A percentile compares a stretch with the other conserved stretches of the same genome.
These are phyloP conservation scores for Xylaria bambusicola DNA, from an alignment of 495 filamentous ascomycete species.

Conservation along the genomic window DNA sequence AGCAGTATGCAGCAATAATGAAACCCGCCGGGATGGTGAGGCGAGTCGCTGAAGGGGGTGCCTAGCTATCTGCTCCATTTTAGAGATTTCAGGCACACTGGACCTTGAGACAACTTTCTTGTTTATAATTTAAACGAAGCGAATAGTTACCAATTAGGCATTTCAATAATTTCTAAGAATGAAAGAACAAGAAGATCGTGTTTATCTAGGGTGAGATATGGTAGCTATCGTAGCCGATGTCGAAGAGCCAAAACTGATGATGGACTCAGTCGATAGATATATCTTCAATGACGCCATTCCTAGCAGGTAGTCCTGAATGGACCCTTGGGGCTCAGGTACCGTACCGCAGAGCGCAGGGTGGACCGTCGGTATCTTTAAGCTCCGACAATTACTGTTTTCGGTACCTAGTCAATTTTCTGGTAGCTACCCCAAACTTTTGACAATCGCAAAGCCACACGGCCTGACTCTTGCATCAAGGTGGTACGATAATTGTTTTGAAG, in stretches of 20 bases:
- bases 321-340: neutral
- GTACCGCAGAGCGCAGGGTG: no score
- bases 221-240: no score
- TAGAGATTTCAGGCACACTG: neutral
- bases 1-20: conserved; percentile 67
- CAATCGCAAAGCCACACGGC: no score
- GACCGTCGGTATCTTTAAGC: conserved; percentile 1
- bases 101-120: no score
- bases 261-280: no score
- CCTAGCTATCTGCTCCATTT: conserved; percentile 22
- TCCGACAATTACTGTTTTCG: neutral
- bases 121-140: no score
- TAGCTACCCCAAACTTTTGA: conserved; percentile 1
- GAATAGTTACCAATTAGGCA: no score
- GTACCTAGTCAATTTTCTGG: neutral
- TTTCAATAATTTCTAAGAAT: neutral
- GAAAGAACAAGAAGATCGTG: no score
- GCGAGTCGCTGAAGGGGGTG: conserved; percentile 74
- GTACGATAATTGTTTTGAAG: no score
- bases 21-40: conserved; percentile 70
- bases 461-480: no score
- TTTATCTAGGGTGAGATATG: no score
- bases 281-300: conserved; percentile 13
- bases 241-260: no score
- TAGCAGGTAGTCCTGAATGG: neutral